A percentile compares a stretch with the other conserved stretches of the same genome.
Evolutionary conservation across 2,329 filamentous ascomycete species (phyloP).

Genomic region (Ophiostoma sp.): DNA sequence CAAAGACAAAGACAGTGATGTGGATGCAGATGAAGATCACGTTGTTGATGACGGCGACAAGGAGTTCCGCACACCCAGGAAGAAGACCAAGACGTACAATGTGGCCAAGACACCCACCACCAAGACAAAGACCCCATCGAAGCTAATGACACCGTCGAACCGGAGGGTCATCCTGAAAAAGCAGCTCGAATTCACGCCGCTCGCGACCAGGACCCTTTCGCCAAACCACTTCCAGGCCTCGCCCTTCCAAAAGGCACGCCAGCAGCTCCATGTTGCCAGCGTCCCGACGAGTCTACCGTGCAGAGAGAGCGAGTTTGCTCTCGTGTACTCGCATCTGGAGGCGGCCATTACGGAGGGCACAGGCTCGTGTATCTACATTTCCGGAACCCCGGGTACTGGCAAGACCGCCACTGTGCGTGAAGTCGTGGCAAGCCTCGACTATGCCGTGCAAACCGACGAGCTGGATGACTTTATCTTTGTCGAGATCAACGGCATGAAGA

Average conservation of each 20-base stretch:
- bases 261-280: slow-evolving; percentile 84
- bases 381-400: slow-evolving; percentile 93
- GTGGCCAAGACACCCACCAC: slow-evolving; percentile 51
- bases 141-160: slow-evolving; percentile 40
- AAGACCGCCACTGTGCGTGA: slow-evolving; percentile 97
- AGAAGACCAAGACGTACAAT: slow-evolving; percentile 31
- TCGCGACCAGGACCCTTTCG: slow-evolving; percentile 82
- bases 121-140: slow-evolving; percentile 43
- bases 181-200: slow-evolving; percentile 86
- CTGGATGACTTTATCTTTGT: slow-evolving; percentile 98
- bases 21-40: not conserved
- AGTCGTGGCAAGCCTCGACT: slow-evolving; percentile 82
- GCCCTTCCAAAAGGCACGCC: slow-evolving; percentile 86
- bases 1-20: slow-evolving; percentile 28
- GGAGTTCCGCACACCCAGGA: slow-evolving; percentile 35
- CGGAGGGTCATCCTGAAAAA: slow-evolving; percentile 68
- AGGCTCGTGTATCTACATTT: slow-evolving; percentile 97
- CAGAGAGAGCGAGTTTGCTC: slow-evolving; percentile 82
- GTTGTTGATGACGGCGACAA: slow-evolving; percentile 33
- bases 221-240: slow-evolving; percentile 69
- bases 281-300: slow-evolving; percentile 87
- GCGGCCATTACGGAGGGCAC: slow-evolving; percentile 89
- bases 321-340: slow-evolving; percentile 90
- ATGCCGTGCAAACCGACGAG: slow-evolving; percentile 82
- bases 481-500: slow-evolving; percentile 99